Evolutionary conservation across 1,139 yeast species (phyloP), one percentile per base, ranked within the genome.

Genomic region (Saccharomyces pastorianus): DNA sequence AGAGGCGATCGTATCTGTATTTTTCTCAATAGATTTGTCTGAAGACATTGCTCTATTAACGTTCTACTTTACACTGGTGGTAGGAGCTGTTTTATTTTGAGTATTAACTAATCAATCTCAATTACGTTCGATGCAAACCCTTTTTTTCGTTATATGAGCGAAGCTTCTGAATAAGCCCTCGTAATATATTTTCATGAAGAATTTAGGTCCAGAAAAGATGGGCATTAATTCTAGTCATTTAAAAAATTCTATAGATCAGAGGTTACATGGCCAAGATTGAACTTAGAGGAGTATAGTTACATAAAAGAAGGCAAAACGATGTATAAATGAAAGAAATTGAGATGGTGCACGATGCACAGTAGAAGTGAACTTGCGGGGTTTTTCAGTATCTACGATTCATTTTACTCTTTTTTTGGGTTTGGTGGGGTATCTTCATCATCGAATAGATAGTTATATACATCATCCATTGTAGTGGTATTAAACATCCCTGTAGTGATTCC

Each of bases 391-490:
- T 11, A 38, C 11, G 20, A 9, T 38, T 20, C n/a, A 13, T 9
- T 38, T 11, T 20, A 4, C 13, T 20, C 44, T n/a, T 32, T 32
- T 32, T 11, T 32, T 32, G 17, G 38, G n/a, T 46, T 53, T 9
- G 55, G 55, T 38, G 55, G 48, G 13, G 54, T 50, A 31, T 49
- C 58, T 34, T 57, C 61, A 52, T 56, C 62, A 53, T 61, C 64
- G 49, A 62, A 66, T 52, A 59, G 51, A 50, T 59, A 62, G 46
- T 60, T 63, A 56, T 61, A 60, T 31, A 63, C 64, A 54, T 61
- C 65, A 55, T 64, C 66, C 64, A 65, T 63, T 13, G 64, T 65
- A 6, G 65, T 63, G 5, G 64, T 64, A 47, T 60, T 60, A 49
- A 63, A 61, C 49, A 61, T 56, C 17, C 61, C 60, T 8, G 58